Evolutionary conservation across 306 rosid species (phyloP).

Genomic region (Rubus idaeus): DNA sequence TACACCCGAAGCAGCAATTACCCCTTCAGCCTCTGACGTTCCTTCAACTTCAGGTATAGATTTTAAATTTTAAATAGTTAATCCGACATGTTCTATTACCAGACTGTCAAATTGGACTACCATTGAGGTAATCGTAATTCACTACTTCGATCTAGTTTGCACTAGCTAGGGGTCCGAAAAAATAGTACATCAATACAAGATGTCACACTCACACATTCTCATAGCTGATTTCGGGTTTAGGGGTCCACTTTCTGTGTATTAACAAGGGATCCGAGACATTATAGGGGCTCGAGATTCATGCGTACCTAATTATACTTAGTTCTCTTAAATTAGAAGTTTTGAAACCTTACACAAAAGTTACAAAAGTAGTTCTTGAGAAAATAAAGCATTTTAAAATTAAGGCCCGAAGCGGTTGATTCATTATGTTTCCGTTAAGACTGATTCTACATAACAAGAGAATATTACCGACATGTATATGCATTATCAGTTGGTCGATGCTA

Average conservation of each 20-base stretch:
- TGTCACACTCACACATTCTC: too few relatives aligned
- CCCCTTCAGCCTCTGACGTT: slow-evolving; percentile 47
- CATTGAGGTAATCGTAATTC: not conserved
- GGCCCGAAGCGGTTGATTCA: not conserved
- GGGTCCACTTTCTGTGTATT: too few relatives aligned
- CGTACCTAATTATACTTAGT: too few relatives aligned
- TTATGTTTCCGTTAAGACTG: not conserved
- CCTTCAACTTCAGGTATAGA: slow-evolving; percentile 42
- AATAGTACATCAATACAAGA: not conserved
- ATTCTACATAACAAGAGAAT: not conserved
- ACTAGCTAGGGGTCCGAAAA: not conserved
- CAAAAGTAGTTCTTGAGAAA: not conserved
- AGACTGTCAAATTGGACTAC: not conserved
- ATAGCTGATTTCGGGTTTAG: not conserved
- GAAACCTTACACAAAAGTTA: not conserved
- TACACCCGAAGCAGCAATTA: slow-evolving; percentile 40
- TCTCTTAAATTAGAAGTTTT: too few relatives aligned
- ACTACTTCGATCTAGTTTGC: not conserved
- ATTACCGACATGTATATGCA: not conserved
- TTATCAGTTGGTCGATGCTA: not conserved
- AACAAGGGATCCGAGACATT: too few relatives aligned
- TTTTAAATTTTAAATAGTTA: not conserved
- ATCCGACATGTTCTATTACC: not conserved
- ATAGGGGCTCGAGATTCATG: too few relatives aligned
- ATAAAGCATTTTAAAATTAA: too few relatives aligned